Evolutionary conservation across 208 protist species (phyloP).

Genomic region (Leishmania arabica): DNA sequence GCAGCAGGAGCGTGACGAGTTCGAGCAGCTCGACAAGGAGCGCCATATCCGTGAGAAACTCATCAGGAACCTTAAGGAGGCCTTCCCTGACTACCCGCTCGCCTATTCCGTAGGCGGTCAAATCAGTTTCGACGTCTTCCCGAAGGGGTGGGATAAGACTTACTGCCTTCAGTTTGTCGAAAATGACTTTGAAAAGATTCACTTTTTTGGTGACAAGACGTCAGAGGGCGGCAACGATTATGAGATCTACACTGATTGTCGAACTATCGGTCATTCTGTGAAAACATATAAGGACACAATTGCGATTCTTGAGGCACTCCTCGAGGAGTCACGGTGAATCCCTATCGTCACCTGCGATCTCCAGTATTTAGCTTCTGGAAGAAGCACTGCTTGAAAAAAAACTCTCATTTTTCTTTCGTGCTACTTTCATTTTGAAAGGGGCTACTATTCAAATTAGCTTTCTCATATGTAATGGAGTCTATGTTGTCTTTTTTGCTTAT

Average conservation of each 20-base stretch:
- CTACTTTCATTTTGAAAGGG: neutral
- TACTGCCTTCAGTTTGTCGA: slow-evolving; percentile 97
- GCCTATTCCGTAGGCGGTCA: slow-evolving; percentile 99
- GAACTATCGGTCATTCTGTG: slow-evolving; percentile 95
- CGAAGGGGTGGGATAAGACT: slow-evolving; percentile 99
- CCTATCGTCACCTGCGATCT: neutral
- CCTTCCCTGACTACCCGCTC: slow-evolving; percentile 90
- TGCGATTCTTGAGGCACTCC: slow-evolving; percentile 76
- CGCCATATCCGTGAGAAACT: slow-evolving; percentile 96
- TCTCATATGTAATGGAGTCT: neutral
- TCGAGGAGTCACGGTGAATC: slow-evolving; percentile 48
- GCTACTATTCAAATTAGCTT: too few species aligned
- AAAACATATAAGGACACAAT: slow-evolving; percentile 96
- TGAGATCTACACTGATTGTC: slow-evolving; percentile 96
- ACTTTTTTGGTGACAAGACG: slow-evolving; percentile 99
- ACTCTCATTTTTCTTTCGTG: neutral
- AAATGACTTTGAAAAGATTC: slow-evolving; percentile 96
- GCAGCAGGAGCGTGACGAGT: slow-evolving; percentile 97
- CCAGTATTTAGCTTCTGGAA: neutral
- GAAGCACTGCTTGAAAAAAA: too few species aligned
- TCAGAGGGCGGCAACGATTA: slow-evolving; percentile 99
- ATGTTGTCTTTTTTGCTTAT: slow-evolving; percentile 15
- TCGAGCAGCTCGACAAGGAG: slow-evolving; percentile 97
- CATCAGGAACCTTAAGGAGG: slow-evolving; percentile 87
- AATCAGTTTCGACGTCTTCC: slow-evolving; percentile 99